These are phyloP conservation scores for Capronia coronata DNA, from an alignment of 2,329 filamentous ascomycete species.

Conservation along the genomic window DNA sequence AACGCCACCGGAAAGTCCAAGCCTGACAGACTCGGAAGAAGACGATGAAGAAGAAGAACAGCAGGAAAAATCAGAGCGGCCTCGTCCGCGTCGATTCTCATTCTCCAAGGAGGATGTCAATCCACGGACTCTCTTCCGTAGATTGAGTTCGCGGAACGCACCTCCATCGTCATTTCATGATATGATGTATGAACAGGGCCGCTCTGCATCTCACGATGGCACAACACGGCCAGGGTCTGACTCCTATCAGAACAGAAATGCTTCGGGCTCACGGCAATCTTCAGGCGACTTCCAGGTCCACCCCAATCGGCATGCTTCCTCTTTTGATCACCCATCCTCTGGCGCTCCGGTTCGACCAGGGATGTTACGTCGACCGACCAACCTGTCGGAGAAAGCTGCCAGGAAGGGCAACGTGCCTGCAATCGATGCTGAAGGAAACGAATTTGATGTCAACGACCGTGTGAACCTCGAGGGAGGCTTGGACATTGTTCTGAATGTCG, in stretches of 20 bases:
- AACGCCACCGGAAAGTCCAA: conserved; percentile 52
- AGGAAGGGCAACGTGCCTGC: conserved; percentile 43
- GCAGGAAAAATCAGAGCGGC: conserved; percentile 29
- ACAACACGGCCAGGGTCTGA: conserved; percentile 1
- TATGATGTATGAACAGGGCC: conserved; percentile 31
- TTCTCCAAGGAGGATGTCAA: conserved; percentile 51
- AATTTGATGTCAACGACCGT: conserved; percentile 44
- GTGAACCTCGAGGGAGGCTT: conserved; percentile 77
- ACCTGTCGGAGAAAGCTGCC: conserved; percentile 56
- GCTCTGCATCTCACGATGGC: conserved; percentile 24
- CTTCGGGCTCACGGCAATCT: conserved; percentile 14
- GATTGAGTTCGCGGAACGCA: conserved; percentile 40
- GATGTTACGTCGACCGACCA: conserved; percentile 63
- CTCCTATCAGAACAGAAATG: conserved; percentile 6
- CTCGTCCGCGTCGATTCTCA: conserved; percentile 52
- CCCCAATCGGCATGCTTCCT: conserved; percentile 15
- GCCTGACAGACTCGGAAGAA: conserved; percentile 22
- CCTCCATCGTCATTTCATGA: conserved; percentile 36
- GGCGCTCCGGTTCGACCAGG: conserved; percentile 33
- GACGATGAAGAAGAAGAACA: conserved; percentile 20
- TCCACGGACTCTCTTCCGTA: conserved; percentile 40
- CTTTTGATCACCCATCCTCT: conserved; percentile 25
- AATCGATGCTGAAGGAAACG: conserved; percentile 43
- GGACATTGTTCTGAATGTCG: conserved; percentile 82
- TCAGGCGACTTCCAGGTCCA: conserved; percentile 16